phyloP scores from a whole-genome alignment of 495 filamentous ascomycete species.

The Aspergillus haitiensis region DNA sequence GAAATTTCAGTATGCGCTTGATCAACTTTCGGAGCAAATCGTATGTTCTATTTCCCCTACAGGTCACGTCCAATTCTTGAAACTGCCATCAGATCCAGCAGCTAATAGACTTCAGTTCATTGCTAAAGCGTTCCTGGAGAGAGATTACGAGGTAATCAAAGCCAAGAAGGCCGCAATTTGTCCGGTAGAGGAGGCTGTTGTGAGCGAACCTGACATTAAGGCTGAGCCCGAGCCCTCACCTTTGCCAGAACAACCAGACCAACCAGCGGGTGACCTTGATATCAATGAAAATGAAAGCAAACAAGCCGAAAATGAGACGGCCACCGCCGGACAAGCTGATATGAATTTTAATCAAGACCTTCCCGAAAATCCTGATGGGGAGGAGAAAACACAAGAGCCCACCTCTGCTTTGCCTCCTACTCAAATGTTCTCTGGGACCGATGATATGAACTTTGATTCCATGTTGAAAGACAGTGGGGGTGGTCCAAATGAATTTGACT shows the following conservation, averaged over 20 bases:
- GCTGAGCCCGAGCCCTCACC: constrained; percentile 21
- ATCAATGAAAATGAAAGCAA: constrained; percentile 22
- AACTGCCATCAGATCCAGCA: not conserved
- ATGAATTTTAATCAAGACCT: constrained; percentile 18
- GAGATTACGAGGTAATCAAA: constrained; percentile 44
- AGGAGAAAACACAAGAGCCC: constrained; percentile 26
- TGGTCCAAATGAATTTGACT: constrained; percentile 43
- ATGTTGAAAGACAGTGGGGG: constrained; percentile 35
- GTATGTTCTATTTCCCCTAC: constrained; percentile 34
- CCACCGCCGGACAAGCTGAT: constrained; percentile 16
- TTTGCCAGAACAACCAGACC: constrained; percentile 15
- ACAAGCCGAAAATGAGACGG: constrained; percentile 17
- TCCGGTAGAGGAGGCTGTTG: constrained; percentile 33
- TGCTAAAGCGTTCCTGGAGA: constrained; percentile 48
- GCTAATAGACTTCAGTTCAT: constrained; percentile 41
- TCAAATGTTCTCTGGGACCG: constrained; percentile 26
- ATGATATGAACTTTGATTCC: constrained; percentile 44
- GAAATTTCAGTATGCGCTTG: constrained; percentile 50
- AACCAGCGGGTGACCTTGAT: constrained; percentile 20
- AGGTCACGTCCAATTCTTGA: not conserved
- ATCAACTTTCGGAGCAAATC: constrained; percentile 54
- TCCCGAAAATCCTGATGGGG: constrained; percentile 28
- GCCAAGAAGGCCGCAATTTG: constrained; percentile 36
- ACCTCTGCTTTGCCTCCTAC: constrained; percentile 13
- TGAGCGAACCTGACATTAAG: constrained; percentile 31